phyloP scores from a whole-genome alignment of 306 rosid species.

The Oemleria cerasiformis region DNA sequence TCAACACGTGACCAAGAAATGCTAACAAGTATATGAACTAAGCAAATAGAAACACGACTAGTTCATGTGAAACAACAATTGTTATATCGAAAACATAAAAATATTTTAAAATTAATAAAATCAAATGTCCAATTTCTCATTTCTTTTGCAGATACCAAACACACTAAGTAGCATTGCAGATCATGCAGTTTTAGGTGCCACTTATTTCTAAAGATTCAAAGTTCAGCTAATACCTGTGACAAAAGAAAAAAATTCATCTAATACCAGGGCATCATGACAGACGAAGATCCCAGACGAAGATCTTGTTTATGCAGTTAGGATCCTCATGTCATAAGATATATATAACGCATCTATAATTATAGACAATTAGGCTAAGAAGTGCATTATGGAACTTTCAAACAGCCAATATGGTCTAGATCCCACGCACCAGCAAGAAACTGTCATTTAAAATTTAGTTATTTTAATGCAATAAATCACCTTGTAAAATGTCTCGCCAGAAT shows the following conservation, averaged over 20 bases:
- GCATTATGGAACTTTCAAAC: not conserved
- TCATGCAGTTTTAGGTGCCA: not conserved
- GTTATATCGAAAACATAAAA: not conserved
- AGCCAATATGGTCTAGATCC: not conserved
- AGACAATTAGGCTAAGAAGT: not conserved
- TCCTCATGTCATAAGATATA: constrained; percentile 7
- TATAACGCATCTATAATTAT: not conserved
- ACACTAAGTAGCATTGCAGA: not conserved
- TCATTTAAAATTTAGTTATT: not conserved
- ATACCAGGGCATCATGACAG: not conserved
- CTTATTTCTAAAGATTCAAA: not conserved
- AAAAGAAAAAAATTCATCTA: not conserved
- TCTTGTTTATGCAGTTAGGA: not conserved
- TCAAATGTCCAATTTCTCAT: not conserved
- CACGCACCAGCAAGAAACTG: not conserved
- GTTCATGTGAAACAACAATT: constrained; percentile 4
- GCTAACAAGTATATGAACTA: constrained; percentile 13
- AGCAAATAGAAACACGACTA: not conserved
- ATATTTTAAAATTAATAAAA: not conserved
- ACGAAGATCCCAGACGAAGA: not conserved
- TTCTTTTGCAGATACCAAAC: not conserved
- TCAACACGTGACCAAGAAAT: constrained; percentile 14
- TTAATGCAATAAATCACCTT: constrained; percentile 51
- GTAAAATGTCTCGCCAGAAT: constrained; percentile 83
- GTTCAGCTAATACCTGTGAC: not conserved